Percentiles rank a stretch among this genome's conserved stretches.
Conservation (phyloP, 306 rosid species). For the Quillaja saponaria region DNA sequence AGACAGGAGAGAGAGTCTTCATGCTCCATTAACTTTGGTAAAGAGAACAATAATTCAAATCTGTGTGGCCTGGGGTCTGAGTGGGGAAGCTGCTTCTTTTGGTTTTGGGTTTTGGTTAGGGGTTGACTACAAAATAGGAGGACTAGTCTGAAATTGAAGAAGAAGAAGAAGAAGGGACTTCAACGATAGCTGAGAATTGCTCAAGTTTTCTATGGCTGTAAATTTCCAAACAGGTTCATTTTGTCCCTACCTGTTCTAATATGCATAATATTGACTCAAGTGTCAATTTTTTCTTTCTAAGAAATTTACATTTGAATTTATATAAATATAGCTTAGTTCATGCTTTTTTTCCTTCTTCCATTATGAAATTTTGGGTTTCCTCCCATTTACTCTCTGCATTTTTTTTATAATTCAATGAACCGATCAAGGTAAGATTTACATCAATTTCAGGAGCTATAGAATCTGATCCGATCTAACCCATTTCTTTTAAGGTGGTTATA, state of each 20-base stretch:
- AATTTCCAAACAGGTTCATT: conserved; percentile 34
- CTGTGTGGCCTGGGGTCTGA: no score
- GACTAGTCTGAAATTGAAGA: conserved; percentile 16
- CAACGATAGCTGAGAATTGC: conserved; percentile 6
- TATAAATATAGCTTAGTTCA: neutral
- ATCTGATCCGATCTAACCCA: conserved; percentile 30
- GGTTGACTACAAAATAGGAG: conserved; percentile 34
- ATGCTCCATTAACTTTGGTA: neutral
- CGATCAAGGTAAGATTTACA: neutral
- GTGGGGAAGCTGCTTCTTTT: neutral
- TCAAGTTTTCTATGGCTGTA: conserved; percentile 16
- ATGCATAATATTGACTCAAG: neutral
- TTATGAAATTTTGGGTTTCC: no score
- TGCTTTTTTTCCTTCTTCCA: neutral
- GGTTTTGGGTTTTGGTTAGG: conserved; percentile 5
- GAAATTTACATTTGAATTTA: neutral
- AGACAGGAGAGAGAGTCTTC: neutral
- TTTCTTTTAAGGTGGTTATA: conserved; percentile 8
- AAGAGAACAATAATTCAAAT: conserved; percentile 9
- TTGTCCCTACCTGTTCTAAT: neutral
- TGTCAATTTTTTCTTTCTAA: neutral
- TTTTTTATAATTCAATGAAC: no score
- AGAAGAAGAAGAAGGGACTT: neutral
- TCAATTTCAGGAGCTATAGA: conserved; percentile 3
- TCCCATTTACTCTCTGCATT: neutral